Evolutionary conservation across 257 asterid species (phyloP), one percentile per base, ranked within the genome.

Genomic region (Euphrasia confusa): DNA sequence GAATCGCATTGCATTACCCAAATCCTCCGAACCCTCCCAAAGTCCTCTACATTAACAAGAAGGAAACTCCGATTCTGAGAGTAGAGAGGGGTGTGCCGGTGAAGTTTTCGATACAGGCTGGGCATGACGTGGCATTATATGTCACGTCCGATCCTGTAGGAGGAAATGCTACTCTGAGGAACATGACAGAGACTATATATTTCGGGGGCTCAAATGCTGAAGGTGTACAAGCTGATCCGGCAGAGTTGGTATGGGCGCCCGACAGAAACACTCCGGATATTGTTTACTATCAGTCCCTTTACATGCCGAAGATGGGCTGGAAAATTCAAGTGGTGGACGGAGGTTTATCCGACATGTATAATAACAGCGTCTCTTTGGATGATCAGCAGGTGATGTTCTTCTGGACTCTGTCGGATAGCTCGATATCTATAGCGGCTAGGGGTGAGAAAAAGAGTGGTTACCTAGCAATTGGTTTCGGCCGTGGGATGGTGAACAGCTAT

Each of bases 371-470:
- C 39, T 79, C 90, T 48, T 79, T 93, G 79, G 99, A 89, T 69
- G 99, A 93, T 80, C 99, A 89, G 76, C 99, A 93, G 77, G 99
- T 85, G 54, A 86, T 83, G 78, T 75, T 93, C 59, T 93, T 89
- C 78, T 93, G 99, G 99, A 93, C 99, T 10, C 66, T 93, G 35
- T 80, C 95, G 14, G 81, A 87, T 42, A 81, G 30, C 71, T 83
- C 96, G 10, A 89, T 93, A 71, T 93, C 99, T 30, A 79, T 93
- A 63, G 99, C 99, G 33, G 95, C 92, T 71, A 77, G 97, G 67
- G 87, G 83, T n/a, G 99, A 83, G 84, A 93, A 89, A 68, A 92
- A 93, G 71, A 83, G 99, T 76, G 97, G 99, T 61, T 93, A 93
- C 77, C 83, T 93, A 58, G 97, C 99, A 50, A 79, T 93, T 10